phyloP scores from a whole-genome alignment of 2,329 filamentous ascomycete species.

The Phoma herbarum region DNA sequence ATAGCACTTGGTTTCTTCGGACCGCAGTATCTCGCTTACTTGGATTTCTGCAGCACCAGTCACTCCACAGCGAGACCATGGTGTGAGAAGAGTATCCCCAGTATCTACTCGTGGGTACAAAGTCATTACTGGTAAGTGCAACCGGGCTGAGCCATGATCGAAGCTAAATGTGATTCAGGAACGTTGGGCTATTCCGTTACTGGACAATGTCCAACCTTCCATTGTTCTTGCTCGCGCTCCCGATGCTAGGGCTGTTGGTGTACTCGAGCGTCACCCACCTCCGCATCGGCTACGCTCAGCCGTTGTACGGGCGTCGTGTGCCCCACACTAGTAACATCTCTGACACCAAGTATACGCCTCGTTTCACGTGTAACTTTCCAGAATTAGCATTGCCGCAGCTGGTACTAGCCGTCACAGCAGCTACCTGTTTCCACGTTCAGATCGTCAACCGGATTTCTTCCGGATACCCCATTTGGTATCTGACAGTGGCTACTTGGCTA shows the following conservation, averaged over 20 bases:
- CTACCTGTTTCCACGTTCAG: constrained; percentile 89
- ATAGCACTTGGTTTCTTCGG: constrained; percentile 72
- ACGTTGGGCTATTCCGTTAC: constrained; percentile 86
- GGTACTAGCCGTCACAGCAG: constrained; percentile 73
- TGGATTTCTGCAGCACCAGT: constrained; percentile 62
- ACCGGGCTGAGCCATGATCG: background rate
- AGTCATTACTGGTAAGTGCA: constrained; percentile 80
- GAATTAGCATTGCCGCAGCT: constrained; percentile 75
- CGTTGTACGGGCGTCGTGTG: constrained; percentile 27
- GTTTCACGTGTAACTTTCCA: constrained; percentile 29
- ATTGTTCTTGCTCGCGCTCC: constrained; percentile 83
- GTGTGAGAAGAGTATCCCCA: constrained; percentile 78
- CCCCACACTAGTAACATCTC: constrained; percentile 24
- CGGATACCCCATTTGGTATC: constrained; percentile 89
- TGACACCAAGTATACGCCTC: constrained; percentile 15
- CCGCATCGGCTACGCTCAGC: constrained; percentile 58
- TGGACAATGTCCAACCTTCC: constrained; percentile 89
- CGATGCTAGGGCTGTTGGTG: constrained; percentile 75
- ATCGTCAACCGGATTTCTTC: constrained; percentile 91
- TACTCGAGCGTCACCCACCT: constrained; percentile 59
- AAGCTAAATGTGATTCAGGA: constrained; percentile 65
- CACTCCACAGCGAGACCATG: constrained; percentile 64
- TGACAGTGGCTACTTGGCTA: constrained; percentile 69
- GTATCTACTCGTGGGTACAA: constrained; percentile 92
- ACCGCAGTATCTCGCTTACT: constrained; percentile 80